Base-by-base conservation (phyloP, 148 eudicot species). In the Drosera capensis region DNA sequence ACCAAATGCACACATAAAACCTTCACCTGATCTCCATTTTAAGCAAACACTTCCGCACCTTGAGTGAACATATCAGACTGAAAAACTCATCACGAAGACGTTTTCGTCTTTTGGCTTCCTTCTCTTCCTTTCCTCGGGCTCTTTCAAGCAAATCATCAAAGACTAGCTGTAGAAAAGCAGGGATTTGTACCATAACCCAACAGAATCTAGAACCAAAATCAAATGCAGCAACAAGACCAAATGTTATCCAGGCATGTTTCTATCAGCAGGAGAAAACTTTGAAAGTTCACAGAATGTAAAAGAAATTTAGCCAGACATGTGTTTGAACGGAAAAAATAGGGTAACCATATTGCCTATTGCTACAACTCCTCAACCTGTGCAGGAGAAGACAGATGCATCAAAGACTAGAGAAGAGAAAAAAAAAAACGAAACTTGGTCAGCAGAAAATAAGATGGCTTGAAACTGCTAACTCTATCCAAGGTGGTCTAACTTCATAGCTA, bases 121-220 rank as follows among this genome's bases (percentile, higher is more conserved):
- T 90, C 73, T 81, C 99, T 61, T 90, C 99, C 57, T 64, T 80
- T 57, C 71, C 99, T 51, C 72, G 68, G 7, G 57, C 85, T 70
- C 66, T 72, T 69, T 70, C 82, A 49, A 62, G 60, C 37, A 90
- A 57, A 56, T 90, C 99, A 20, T 78, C 80, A 70, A 75, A 85
- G 43, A 78, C 64, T 54, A 84, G 65, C 99, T 90, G 74, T 54
- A 77, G 59, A 51, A 15, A 34, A 34, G n/a, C 38, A 34, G 14
- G 11, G 14, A 13, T 9, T 34, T 11, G n/a, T 11, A 3, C 26
- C 25, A 34, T 38, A 19, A 57, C 17, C 49, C 26, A 6, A 31
- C 23, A 16, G 17, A 31, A 11, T 20, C 36, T 22, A 14, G 15
- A 53, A 44, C 40, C 49, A 59, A 30, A 35, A 57, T 12, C 42